Evolutionary conservation across 2,329 filamentous ascomycete genomes (phyloP), one percentile per base, ranked within the genome.

Genomic region (Talaromyces sp.): DNA sequence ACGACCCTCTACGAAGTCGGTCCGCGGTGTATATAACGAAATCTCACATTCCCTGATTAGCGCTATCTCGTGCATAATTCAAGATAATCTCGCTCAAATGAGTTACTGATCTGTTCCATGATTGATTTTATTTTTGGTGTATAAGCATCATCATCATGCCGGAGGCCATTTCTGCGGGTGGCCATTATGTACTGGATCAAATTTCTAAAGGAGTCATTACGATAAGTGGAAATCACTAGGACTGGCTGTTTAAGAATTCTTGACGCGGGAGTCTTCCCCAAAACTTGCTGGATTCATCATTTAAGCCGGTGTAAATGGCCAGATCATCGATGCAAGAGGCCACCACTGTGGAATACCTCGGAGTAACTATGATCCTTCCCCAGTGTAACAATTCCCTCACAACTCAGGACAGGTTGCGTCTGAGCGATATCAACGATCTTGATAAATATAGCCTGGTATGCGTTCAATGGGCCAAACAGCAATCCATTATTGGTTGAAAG

Each of bases 401-500:
- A 53, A 31, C 50, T 40, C 19, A 19, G 36, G 50, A 40, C 36
- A 53, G 22, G 35, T 22, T 15, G 35, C 13, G 15, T 53, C 33
- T 40, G 50, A 53, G 36, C 21, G 35, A 53, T 28, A 37, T 40
- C 50, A 39, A 53, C 50, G 21, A 52, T 22, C 17, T 9, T 15
- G 21, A 17, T 7, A 31, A 40, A 53, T 53, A 53, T 25, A 40
- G 35, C 50, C 9, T 17, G 50, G 22, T 40, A 53, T 53, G 25
- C n/a, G 35, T 53, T 53, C 50, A 40, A 53, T 53, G 36, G 50
- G 50, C 50, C 50, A 53, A 25, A 40, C 19, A 40, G 35, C 50
- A 40, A 28, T 53, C 13, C 21, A 31, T 53, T 45, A 45, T 39
- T 57, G 55, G 55, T 45, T 35, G 60, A 58, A 66, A 60, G 69